Conservation (phyloP, 179 eudicot species). For the Vitellaria paradoxa region DNA sequence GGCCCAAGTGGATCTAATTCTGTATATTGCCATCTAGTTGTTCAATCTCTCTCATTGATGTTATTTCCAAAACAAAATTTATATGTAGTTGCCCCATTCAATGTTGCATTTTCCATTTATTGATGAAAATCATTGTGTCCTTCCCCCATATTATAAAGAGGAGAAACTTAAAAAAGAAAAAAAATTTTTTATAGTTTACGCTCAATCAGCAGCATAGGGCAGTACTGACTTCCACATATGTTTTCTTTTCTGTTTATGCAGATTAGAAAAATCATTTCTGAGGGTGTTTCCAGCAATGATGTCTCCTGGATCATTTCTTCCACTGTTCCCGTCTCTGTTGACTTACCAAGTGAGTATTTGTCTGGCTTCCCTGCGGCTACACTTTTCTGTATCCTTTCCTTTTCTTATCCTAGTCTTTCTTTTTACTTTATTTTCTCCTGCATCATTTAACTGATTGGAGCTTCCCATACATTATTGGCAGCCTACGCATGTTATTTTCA, state of each 20-base stretch:
- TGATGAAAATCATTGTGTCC: too few species aligned
- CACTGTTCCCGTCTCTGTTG: slow-evolving; percentile 73
- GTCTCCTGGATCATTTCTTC: slow-evolving; percentile 90
- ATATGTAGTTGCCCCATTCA: too few species aligned
- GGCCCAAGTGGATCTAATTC: too few species aligned
- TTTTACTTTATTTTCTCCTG: not conserved
- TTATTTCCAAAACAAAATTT: too few species aligned
- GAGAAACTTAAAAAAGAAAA: too few species aligned
- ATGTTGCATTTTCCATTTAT: too few species aligned
- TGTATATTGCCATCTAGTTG: too few species aligned
- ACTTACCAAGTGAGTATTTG: slow-evolving; percentile 79
- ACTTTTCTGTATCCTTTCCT: not conserved
- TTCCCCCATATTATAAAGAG: too few species aligned
- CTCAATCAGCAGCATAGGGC: slow-evolving; percentile 2
- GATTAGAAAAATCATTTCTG: slow-evolving; percentile 69
- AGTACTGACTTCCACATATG: slow-evolving; percentile 6
- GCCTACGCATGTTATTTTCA: not conserved
- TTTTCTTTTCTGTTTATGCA: slow-evolving; percentile 25
- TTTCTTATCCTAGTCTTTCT: not conserved
- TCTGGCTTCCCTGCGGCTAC: not conserved
- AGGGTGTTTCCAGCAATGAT: slow-evolving; percentile 73
- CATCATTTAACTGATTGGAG: not conserved
- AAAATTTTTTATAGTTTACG: not conserved
- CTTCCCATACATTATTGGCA: not conserved
- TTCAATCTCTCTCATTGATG: too few species aligned